These are phyloP conservation scores for Clonostachys byssicola DNA, from an alignment of 2,329 filamentous ascomycete genomes.

Conservation along the genomic window DNA sequence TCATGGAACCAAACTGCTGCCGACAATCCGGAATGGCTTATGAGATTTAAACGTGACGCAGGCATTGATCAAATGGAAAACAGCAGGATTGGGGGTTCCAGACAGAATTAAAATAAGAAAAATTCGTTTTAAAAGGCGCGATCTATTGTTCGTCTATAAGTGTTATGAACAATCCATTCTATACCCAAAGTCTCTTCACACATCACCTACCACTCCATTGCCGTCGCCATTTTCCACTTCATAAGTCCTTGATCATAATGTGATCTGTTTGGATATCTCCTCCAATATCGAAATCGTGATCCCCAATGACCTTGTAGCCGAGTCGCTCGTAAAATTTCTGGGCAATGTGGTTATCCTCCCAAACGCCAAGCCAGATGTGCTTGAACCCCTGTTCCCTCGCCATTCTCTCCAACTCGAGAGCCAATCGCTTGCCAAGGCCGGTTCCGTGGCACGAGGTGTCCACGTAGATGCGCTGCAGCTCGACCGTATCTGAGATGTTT, in stretches of 20 bases:
- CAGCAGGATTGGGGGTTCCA: too few species aligned
- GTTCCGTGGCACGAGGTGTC: constrained; percentile 22
- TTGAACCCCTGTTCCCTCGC: constrained; percentile 27
- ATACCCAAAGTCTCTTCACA: too few species aligned
- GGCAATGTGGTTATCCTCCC: constrained; percentile 37
- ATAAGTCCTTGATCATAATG: constrained; percentile 29
- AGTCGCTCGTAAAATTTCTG: constrained; percentile 30
- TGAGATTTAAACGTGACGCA: too few species aligned
- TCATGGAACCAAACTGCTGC: too few species aligned
- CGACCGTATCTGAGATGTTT: constrained; percentile 18
- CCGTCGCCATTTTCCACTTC: too few species aligned
- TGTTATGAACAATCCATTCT: too few species aligned
- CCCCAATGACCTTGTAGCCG: constrained; percentile 31
- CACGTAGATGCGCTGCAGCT: constrained; percentile 39
- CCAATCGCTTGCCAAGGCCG: constrained; percentile 29
- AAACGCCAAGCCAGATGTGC: constrained; percentile 40
- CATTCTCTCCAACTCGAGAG: constrained; percentile 17
- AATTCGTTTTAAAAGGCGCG: too few species aligned
- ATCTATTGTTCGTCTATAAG: too few species aligned
- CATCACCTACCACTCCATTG: too few species aligned
- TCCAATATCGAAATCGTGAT: constrained; percentile 35
- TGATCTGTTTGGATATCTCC: constrained; percentile 33
- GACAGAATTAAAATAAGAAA: too few species aligned
- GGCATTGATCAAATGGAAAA: too few species aligned
- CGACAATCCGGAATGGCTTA: too few species aligned